A percentile compares a stretch with the other conserved stretches of the same genome.
These are phyloP conservation scores for Thermothielavioides terrestris DNA, from an alignment of 495 filamentous ascomycete genomes.

Conservation along the genomic window DNA sequence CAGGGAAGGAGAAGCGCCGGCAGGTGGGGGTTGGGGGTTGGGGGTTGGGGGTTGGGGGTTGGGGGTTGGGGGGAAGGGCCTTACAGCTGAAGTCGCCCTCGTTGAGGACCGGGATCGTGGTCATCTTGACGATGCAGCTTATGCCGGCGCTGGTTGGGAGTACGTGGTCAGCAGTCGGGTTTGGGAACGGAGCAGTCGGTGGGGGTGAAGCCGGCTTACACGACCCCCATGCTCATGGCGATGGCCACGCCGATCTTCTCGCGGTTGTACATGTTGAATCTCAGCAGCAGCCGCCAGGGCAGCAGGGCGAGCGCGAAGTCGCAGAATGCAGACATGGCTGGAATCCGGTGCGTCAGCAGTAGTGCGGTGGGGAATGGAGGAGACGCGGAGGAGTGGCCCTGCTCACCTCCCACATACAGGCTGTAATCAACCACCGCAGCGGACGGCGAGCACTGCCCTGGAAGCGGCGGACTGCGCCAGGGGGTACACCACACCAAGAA, in stretches of 20 bases:
- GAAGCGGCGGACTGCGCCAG: slow-evolving; percentile 23
- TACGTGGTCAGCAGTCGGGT: neutral
- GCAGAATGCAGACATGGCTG: slow-evolving; percentile 21
- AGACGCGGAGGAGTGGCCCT: neutral
- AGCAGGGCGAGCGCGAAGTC: slow-evolving; percentile 21
- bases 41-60: neutral
- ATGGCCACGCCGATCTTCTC: slow-evolving; percentile 25
- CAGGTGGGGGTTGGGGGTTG: neutral
- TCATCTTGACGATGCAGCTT: slow-evolving; percentile 21
- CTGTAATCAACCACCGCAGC: slow-evolving; percentile 3
- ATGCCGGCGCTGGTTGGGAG: slow-evolving; percentile 15
- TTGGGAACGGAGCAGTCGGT: neutral
- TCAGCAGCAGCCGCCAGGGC: slow-evolving; percentile 20
- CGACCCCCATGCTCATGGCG: slow-evolving; percentile 26
- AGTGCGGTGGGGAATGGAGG: no score
- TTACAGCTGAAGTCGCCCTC: slow-evolving; percentile 22
- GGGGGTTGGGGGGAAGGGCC: neutral
- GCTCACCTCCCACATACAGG: slow-evolving; percentile 12
- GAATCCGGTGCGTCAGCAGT: neutral
- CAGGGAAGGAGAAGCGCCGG: neutral
- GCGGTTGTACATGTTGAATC: slow-evolving; percentile 20
- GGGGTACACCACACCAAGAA: slow-evolving; percentile 30
- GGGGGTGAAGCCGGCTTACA: slow-evolving; percentile 10
- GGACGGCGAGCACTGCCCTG: slow-evolving; percentile 29
- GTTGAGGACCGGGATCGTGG: slow-evolving; percentile 10